These are phyloP conservation scores for Neurospora sp. DNA, from an alignment of 495 filamentous ascomycete species.

Conservation along the genomic window DNA sequence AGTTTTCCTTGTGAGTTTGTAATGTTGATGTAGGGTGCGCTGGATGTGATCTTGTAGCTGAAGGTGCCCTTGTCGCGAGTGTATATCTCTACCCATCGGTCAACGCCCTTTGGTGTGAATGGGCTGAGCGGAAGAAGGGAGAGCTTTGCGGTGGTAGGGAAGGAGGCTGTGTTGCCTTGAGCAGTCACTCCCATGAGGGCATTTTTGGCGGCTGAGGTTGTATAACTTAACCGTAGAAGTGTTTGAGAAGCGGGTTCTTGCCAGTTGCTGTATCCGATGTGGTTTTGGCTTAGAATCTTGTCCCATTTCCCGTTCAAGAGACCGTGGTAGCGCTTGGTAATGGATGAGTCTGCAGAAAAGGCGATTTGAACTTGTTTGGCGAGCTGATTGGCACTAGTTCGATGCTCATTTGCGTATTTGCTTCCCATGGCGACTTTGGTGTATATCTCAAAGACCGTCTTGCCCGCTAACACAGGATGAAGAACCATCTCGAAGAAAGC, in stretches of 20 bases:
- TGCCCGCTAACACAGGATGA: conserved; percentile 48
- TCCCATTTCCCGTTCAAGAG: conserved; percentile 54
- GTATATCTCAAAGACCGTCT: conserved; percentile 26
- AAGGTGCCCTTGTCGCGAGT: conserved; percentile 41
- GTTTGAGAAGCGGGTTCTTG: conserved; percentile 49
- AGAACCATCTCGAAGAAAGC: conserved; percentile 54
- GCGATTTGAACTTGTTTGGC: conserved; percentile 39
- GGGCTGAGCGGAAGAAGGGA: conserved; percentile 40
- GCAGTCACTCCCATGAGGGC: conserved; percentile 48
- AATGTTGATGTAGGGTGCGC: conserved; percentile 39
- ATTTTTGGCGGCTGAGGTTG: conserved; percentile 29
- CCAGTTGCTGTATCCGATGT: conserved; percentile 32
- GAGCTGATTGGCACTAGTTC: conserved; percentile 32
- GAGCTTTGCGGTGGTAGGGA: conserved; percentile 37
- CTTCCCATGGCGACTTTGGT: conserved; percentile 17
- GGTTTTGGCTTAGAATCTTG: conserved; percentile 30
- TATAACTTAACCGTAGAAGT: conserved; percentile 35
- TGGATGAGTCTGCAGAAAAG: conserved; percentile 43
- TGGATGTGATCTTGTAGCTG: conserved; percentile 38
- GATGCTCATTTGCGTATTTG: conserved; percentile 15
- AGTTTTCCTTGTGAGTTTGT: conserved; percentile 36
- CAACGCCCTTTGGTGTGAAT: conserved; percentile 31
- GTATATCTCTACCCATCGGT: conserved; percentile 50
- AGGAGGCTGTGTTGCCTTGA: conserved; percentile 40
- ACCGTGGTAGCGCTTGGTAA: conserved; percentile 46